These are phyloP conservation scores for Aspergillus pseudoterreus DNA, from an alignment of 2,329 filamentous ascomycete genomes.

Conservation along the genomic window DNA sequence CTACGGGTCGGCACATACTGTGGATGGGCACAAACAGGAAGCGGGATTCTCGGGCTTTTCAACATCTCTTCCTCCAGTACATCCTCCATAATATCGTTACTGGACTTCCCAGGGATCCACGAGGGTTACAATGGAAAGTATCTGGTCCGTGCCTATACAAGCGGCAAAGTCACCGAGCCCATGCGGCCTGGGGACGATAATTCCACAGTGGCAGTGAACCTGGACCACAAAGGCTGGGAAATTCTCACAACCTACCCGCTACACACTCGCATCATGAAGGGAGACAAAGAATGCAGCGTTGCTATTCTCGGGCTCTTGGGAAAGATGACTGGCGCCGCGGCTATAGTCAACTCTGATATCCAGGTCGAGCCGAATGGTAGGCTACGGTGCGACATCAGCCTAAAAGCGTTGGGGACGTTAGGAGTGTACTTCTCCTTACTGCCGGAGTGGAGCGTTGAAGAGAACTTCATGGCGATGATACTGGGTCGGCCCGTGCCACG, in stretches of 20 bases:
- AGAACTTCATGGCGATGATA: conserved; percentile 71
- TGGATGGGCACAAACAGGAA: conserved; percentile 64
- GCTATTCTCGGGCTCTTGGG: conserved; percentile 73
- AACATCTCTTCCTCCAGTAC: conserved; percentile 65
- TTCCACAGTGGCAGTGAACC: conserved; percentile 58
- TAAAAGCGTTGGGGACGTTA: conserved; percentile 73
- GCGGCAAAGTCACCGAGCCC: conserved; percentile 53
- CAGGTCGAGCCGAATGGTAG: conserved; percentile 57
- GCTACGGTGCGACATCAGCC: conserved; percentile 61
- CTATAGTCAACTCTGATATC: conserved; percentile 62
- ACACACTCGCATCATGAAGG: conserved; percentile 46
- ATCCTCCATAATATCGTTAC: conserved; percentile 67
- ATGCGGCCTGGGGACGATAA: conserved; percentile 30
- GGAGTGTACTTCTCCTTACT: conserved; percentile 76
- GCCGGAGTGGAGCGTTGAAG: conserved; percentile 55
- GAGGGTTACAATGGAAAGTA: conserved; percentile 52
- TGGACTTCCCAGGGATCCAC: conserved; percentile 68
- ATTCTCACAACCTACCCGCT: conserved; percentile 74
- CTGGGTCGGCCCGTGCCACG: conserved; percentile 66
- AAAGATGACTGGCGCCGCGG: conserved; percentile 87
- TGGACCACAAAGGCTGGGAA: conserved; percentile 69
- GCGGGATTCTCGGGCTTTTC: conserved; percentile 77
- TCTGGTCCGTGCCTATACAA: conserved; percentile 68
- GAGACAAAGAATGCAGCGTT: conserved; percentile 41
- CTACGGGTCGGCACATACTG: conserved; percentile 78